A percentile compares a stretch with the other conserved stretches of the same genome.
These are phyloP conservation scores for Psilocybe subaeruginosa DNA, from an alignment of 768 basidiomycete species.

Conservation along the genomic window DNA sequence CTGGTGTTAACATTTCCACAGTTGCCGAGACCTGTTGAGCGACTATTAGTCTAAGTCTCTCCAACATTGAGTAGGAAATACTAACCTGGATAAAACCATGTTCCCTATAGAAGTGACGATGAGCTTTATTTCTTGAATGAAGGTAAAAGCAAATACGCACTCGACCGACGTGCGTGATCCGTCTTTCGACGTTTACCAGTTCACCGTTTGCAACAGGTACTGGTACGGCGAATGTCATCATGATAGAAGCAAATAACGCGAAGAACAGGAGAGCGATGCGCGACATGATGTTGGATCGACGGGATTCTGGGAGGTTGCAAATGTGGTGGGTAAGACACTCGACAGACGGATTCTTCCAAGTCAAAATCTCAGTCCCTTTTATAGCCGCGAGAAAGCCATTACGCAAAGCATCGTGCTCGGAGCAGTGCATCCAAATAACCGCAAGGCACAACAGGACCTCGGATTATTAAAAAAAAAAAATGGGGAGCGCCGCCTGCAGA, in stretches of 20 bases:
- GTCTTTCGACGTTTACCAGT: slow-evolving; percentile 45
- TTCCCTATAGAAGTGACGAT: slow-evolving; percentile 49
- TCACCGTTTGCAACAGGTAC: slow-evolving; percentile 37
- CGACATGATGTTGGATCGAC: slow-evolving; percentile 33
- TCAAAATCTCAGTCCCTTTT: slow-evolving; percentile 20
- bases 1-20: slow-evolving; percentile 57
- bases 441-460: slow-evolving; percentile 8
- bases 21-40: slow-evolving; percentile 52
- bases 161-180: slow-evolving; percentile 55
- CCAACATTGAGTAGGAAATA: background rate
- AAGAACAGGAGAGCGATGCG: slow-evolving; percentile 37
- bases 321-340: slow-evolving; percentile 8
- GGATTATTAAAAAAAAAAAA: slow-evolving; percentile 1
- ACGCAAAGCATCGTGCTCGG: slow-evolving; percentile 25
- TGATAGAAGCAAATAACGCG: slow-evolving; percentile 44
- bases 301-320: slow-evolving; percentile 5
- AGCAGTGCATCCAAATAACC: slow-evolving; percentile 14
- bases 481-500: slow-evolving; percentile 12
- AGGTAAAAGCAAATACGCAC: slow-evolving; percentile 40
- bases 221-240: slow-evolving; percentile 49
- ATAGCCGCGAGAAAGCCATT: slow-evolving; percentile 18
- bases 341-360: slow-evolving; percentile 11
- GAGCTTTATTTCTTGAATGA: slow-evolving; percentile 6
- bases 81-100: slow-evolving; percentile 63
- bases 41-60: slow-evolving; percentile 11